phyloP scores from a whole-genome alignment of 1,284 basidiomycete species.

The Pseudozyma tsukubaensis region DNA sequence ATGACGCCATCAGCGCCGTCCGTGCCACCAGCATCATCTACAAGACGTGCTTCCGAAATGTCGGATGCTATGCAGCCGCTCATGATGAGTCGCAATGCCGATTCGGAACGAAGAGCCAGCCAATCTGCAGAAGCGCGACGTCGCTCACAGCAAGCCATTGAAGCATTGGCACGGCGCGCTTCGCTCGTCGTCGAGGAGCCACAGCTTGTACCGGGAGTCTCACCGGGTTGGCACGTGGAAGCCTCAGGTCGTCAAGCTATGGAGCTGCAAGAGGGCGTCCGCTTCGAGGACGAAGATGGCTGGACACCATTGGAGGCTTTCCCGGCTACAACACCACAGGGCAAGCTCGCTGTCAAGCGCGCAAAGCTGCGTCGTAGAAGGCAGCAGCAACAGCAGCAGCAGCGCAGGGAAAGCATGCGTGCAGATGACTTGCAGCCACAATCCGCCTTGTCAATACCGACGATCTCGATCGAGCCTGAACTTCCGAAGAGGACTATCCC shows the following conservation, averaged over 20 bases:
- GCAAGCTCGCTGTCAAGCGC: slow-evolving; percentile 34
- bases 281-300: slow-evolving; percentile 47
- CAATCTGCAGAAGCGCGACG: slow-evolving; percentile 22
- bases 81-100: slow-evolving; percentile 47
- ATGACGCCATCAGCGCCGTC: not conserved
- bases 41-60: slow-evolving; percentile 18
- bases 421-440: not conserved
- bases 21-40: not conserved
- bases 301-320: slow-evolving; percentile 54
- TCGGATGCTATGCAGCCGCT: slow-evolving; percentile 45
- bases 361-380: slow-evolving; percentile 19
- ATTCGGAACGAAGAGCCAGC: slow-evolving; percentile 23
- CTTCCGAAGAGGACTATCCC: not conserved
- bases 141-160: slow-evolving; percentile 19
- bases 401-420: not conserved
- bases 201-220: slow-evolving; percentile 44
- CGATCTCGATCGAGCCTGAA: slow-evolving; percentile 11
- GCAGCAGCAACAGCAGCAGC: slow-evolving; percentile 11
- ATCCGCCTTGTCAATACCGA: slow-evolving; percentile 2
- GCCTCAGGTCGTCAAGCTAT: slow-evolving; percentile 49
- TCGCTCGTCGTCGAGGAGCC: slow-evolving; percentile 11
- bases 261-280: slow-evolving; percentile 47
- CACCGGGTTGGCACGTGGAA: slow-evolving; percentile 58
- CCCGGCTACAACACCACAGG: slow-evolving; percentile 35
- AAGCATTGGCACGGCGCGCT: slow-evolving; percentile 9